Evolutionary conservation across 768 basidiomycete species (phyloP).

Genomic region (Vishniacozyma victoriae): DNA sequence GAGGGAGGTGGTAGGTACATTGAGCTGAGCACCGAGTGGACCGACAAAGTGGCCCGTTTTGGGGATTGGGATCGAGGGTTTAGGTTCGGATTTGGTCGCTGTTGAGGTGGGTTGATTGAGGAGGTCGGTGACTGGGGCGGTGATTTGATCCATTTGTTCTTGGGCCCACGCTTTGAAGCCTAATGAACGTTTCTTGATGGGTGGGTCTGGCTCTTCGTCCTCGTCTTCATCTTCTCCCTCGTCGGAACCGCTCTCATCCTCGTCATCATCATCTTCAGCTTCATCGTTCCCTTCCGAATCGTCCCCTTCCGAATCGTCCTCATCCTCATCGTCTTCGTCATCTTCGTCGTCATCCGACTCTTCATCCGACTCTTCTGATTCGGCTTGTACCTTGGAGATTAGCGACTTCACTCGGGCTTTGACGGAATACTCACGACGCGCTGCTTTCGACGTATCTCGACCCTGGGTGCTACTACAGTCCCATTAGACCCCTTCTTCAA

Average conservation of each 20-base stretch:
- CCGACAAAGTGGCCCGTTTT: constrained; percentile 51
- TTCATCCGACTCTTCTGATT: constrained; percentile 3
- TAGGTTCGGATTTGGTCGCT: constrained; percentile 2
- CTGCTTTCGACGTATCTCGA: constrained; percentile 50
- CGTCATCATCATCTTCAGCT: constrained; percentile 26
- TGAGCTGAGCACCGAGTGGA: constrained; percentile 68
- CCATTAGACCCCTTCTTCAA: constrained; percentile 65
- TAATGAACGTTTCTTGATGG: constrained; percentile 35
- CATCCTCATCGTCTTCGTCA: constrained; percentile 27
- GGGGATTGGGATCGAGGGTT: constrained; percentile 32
- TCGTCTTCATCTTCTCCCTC: constrained; percentile 21
- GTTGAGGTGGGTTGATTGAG: no score
- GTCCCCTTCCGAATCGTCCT: constrained; percentile 10
- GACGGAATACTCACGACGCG: not conserved
- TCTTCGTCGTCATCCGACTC: constrained; percentile 13
- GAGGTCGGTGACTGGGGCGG: constrained; percentile 8
- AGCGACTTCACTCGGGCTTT: not conserved
- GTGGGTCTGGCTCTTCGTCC: constrained; percentile 23
- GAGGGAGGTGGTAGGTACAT: constrained; percentile 51
- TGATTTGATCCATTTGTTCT: constrained; percentile 58
- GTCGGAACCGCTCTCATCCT: constrained; percentile 8
- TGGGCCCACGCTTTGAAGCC: constrained; percentile 88
- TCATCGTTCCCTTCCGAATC: constrained; percentile 28
- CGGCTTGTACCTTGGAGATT: not conserved
- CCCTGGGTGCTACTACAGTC: constrained; percentile 52